phyloP scores from a whole-genome alignment of 148 eudicot species.

The Tetragonia tetragonoides region DNA sequence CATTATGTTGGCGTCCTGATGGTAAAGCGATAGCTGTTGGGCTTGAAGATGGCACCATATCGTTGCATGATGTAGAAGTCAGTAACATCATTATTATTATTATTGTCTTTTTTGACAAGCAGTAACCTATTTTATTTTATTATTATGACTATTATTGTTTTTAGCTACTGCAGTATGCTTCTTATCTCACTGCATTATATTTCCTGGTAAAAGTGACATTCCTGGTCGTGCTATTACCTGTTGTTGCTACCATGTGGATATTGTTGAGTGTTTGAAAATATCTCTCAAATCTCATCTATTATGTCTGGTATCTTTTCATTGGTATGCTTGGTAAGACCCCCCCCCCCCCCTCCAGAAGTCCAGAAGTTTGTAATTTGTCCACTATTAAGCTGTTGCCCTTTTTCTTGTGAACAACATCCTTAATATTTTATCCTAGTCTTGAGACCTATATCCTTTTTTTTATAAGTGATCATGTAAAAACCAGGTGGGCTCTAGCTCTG shows the following conservation, averaged over 20 bases:
- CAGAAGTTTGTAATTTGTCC: no score
- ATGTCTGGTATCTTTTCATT: neutral
- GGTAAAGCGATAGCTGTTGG: conserved; percentile 96
- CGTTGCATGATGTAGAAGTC: conserved; percentile 95
- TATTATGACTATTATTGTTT: neutral
- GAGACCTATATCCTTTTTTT: no score
- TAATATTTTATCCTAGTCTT: no score
- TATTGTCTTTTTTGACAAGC: neutral
- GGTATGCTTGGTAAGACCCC: no score
- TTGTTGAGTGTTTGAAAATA: neutral
- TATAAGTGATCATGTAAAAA: no score
- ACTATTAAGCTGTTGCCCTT: no score
- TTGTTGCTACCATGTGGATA: neutral
- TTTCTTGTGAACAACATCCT: no score
- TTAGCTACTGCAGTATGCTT: neutral
- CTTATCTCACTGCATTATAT: neutral
- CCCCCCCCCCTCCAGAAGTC: no score
- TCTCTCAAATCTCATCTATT: neutral
- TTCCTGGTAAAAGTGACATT: neutral
- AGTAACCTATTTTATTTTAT: neutral
- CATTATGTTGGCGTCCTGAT: conserved; percentile 99
- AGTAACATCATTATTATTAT: conserved; percentile 31
- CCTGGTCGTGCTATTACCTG: neutral
- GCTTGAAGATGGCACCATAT: conserved; percentile 91
- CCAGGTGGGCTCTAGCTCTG: no score